Conservation (phyloP, 2,329 filamentous ascomycete species). For the Colletotrichum phormii region DNA sequence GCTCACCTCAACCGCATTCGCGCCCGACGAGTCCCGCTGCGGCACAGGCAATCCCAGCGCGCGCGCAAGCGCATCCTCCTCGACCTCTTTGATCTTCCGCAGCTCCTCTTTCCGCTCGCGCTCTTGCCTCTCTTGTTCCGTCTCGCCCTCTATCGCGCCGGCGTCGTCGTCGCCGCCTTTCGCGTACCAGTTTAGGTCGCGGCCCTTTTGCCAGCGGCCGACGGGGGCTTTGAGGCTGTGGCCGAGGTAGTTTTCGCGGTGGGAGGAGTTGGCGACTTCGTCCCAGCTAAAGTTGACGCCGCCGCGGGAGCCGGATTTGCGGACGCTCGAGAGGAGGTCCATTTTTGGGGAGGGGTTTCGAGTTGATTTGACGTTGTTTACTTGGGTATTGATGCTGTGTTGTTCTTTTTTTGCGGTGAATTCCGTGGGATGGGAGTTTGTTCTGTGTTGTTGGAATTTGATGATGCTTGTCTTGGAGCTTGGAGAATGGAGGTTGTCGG, state of each 20-base stretch:
- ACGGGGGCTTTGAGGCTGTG: conserved; percentile 94
- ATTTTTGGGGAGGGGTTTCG: conserved; percentile 58
- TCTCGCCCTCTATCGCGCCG: conserved; percentile 63
- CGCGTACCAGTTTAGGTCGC: conserved; percentile 74
- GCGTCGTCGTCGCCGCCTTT: conserved; percentile 66
- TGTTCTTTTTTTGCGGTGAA: background rate
- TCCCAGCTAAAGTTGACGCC: conserved; percentile 98
- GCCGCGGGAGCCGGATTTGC: conserved; percentile 90
- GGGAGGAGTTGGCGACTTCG: conserved; percentile 85
- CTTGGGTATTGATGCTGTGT: background rate
- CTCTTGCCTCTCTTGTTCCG: conserved; percentile 67
- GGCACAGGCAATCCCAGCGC: conserved; percentile 85
- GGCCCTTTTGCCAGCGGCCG: conserved; percentile 89
- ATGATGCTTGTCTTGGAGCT: background rate
- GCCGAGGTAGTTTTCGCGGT: conserved; percentile 91
- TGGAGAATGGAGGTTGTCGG: background rate
- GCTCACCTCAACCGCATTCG: conserved; percentile 77
- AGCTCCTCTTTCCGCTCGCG: conserved; percentile 81
- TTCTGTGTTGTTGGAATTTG: background rate
- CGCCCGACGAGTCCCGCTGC: conserved; percentile 66
- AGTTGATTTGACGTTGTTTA: background rate
- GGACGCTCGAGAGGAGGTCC: conserved; percentile 93
- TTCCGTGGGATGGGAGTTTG: background rate
- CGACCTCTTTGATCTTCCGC: conserved; percentile 85
- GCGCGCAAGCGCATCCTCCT: conserved; percentile 88